These are phyloP conservation scores for Mycena filopes DNA, from an alignment of 768 basidiomycete species.

Conservation along the genomic window DNA sequence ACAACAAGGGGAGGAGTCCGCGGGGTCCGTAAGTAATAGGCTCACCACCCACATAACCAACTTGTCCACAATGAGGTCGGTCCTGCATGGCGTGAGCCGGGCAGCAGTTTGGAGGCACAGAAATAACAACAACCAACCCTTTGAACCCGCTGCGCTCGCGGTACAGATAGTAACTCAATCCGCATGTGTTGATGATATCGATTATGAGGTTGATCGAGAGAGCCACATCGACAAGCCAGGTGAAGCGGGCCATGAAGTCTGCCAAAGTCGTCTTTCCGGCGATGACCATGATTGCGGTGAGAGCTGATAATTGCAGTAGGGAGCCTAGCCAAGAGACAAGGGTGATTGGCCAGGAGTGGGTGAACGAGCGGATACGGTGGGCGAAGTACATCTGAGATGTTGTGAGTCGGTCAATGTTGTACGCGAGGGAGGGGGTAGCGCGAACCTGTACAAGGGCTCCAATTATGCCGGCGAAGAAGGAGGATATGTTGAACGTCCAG, in stretches of 20 bases:
- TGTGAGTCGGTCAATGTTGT: too few relatives aligned
- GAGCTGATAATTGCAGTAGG: neutral
- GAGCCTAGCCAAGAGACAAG: neutral
- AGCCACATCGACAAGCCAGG: neutral
- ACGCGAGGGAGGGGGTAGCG: too few relatives aligned
- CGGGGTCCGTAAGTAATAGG: too few relatives aligned
- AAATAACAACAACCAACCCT: neutral
- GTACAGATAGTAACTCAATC: neutral
- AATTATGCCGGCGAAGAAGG: neutral
- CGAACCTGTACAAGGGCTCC: slow-evolving; percentile 3
- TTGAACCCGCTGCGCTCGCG: slow-evolving; percentile 4
- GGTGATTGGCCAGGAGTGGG: neutral
- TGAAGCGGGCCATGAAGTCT: neutral
- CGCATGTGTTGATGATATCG: neutral
- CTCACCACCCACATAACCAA: neutral
- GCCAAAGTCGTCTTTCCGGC: neutral
- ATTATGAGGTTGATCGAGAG: neutral
- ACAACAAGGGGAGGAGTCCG: too few relatives aligned
- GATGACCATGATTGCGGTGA: neutral
- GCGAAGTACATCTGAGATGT: slow-evolving; percentile 6
- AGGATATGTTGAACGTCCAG: neutral
- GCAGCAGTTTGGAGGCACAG: neutral
- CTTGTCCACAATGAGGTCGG: neutral
- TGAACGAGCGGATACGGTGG: neutral
- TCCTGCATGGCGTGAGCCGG: neutral